Evolutionary conservation across 176 grass and related monocot species (phyloP), one percentile per base, ranked within the genome.

Genomic region (Aegilops umbellulata): DNA sequence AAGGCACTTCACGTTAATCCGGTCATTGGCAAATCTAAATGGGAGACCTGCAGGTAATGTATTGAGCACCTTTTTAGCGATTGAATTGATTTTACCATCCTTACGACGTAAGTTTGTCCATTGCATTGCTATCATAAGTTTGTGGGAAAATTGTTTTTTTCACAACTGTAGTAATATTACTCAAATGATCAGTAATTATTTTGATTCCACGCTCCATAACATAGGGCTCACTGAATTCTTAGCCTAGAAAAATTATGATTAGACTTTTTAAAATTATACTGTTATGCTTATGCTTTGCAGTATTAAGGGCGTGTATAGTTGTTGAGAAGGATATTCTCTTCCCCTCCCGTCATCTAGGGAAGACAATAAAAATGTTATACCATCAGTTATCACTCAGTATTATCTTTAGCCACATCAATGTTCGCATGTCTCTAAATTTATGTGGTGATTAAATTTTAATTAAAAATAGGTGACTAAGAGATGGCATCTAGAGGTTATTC

Each of bases 21-120:
- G 16, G 65, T 88, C 8, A 69, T 94, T 76, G 85, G 90, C 41
- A 90, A 91, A 79, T 94, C 90, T 76, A 91, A 91, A 65, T 99
- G 97, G 94, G 90, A 91, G 74, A 96, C 94, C 81, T 99, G 94
- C 97, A 99, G 92, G 94, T 99, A 94, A 76, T 69, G n/a, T 88
- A 73, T 11, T 87, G 53, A 66, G 71, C 65, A 46, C 22, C 0
- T 14, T 76, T 78, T 81, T 77, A 35, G 12, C 30, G 8, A 70
- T 69, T 57, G 13, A 41, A 6, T 79, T 83, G 24, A 66, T 74
- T 42, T 47, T 62, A 58, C 16, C 47, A 76, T 62, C 61, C 30
- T 81, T 64, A 13, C 15, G 19, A 64, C 5, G 3, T 70, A 65
- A 61, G 2, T 7, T 65, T 84, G 39, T 74, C 60, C 19, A 63